Evolutionary conservation across 441 rosid genomes (phyloP).

Genomic region (Arabidopsis lyrata): DNA sequence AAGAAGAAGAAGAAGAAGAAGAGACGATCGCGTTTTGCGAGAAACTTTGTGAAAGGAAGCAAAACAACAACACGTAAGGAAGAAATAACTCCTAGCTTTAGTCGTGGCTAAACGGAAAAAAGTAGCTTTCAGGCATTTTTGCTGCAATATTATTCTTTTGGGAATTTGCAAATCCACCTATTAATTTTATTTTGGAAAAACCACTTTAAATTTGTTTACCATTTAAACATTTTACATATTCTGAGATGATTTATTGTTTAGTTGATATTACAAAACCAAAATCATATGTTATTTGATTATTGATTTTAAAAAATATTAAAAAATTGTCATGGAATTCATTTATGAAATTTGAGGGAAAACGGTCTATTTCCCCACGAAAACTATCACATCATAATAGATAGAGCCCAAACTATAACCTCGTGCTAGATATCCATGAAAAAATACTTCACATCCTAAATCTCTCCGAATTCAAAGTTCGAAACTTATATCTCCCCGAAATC

Average conservation of each 20-base stretch:
- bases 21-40: slow-evolving; percentile 26
- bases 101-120: slow-evolving; percentile 17
- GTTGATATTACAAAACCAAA: not conserved
- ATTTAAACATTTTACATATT: not conserved
- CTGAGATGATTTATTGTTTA: not conserved
- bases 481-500: no score
- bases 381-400: no score
- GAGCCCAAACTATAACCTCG: no score
- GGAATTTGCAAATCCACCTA: not conserved
- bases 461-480: no score
- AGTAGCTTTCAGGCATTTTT: not conserved
- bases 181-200: no score
- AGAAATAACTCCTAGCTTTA: slow-evolving; percentile 14
- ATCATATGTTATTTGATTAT: no score
- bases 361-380: no score
- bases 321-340: no score
- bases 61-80: not conserved
- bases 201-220: not conserved
- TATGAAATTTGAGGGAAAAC: no score
- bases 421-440: no score
- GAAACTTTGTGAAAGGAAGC: slow-evolving; percentile 2
- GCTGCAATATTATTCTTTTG: not conserved
- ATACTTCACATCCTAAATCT: no score
- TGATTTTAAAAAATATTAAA: no score
- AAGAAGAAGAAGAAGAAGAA: not conserved